These are phyloP conservation scores for Boletus subcaerulescens DNA, from an alignment of 768 basidiomycete species.

Conservation along the genomic window DNA sequence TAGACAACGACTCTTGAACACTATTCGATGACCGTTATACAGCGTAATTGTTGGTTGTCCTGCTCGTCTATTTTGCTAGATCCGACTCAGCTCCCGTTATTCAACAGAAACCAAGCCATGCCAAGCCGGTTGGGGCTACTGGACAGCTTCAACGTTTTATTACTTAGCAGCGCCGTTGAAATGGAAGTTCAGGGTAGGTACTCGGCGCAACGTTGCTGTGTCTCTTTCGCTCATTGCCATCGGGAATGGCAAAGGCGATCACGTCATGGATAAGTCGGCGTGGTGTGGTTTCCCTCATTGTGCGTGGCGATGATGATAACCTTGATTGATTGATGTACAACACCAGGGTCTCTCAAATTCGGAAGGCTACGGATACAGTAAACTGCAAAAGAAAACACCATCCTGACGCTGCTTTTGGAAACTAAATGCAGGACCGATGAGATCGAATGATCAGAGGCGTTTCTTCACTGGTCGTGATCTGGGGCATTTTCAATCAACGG, in stretches of 20 bases:
- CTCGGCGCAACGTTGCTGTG: conserved; percentile 9
- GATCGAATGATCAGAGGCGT: not conserved
- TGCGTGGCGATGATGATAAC: conserved; percentile 11
- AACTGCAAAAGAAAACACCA: not conserved
- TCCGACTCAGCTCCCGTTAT: not conserved
- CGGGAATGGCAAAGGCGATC: not conserved
- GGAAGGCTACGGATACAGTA: not conserved
- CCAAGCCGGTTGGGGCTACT: not conserved
- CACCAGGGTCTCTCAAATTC: not conserved
- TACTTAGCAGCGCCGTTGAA: conserved; percentile 3
- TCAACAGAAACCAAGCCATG: not conserved
- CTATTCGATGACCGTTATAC: not conserved
- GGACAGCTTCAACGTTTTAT: conserved; percentile 5
- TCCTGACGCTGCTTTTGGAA: not conserved
- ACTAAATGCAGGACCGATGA: not conserved
- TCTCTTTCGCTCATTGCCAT: conserved; percentile 1
- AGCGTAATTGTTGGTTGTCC: not conserved
- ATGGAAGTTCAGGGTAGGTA: conserved; percentile 13
- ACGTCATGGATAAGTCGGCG: conserved; percentile 29
- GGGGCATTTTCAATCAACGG: not conserved
- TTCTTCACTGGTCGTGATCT: not conserved
- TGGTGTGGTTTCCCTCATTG: conserved; percentile 13
- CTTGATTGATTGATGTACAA: conserved; percentile 1
- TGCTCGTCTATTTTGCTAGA: not conserved
- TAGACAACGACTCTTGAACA: not conserved